A percentile compares a stretch with the other conserved stretches of the same genome.
These are phyloP conservation scores for Botrytis porri DNA, from an alignment of 2,329 filamentous ascomycete species.

Conservation along the genomic window DNA sequence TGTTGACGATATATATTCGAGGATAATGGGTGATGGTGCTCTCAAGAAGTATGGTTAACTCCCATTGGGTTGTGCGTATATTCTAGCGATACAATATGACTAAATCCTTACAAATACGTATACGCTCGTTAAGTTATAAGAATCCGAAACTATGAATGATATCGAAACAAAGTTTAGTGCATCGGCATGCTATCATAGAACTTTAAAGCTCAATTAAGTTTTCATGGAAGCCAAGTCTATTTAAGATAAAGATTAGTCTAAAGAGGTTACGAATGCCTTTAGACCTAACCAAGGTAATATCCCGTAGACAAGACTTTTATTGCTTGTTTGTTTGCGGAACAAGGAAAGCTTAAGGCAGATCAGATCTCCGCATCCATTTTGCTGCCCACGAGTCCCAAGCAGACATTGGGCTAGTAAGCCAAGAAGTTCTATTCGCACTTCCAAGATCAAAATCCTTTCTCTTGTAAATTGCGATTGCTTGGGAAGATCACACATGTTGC, in stretches of 20 bases:
- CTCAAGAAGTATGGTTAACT: no score
- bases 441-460: not conserved
- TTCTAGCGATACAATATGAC: not conserved
- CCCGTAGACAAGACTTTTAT: not conserved
- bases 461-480: not conserved
- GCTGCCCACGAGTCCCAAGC: slow-evolving; percentile 1
- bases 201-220: slow-evolving; percentile 1
- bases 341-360: slow-evolving; percentile 15
- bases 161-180: slow-evolving; percentile 10
- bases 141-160: not conserved
- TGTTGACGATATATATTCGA: not conserved
- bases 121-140: not conserved
- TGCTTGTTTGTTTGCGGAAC: not conserved
- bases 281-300: not conserved
- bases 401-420: not conserved
- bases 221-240: not conserved
- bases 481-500: not conserved
- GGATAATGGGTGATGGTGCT: not conserved
- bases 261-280: slow-evolving; percentile 7
- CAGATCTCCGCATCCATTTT: slow-evolving; percentile 16
- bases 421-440: slow-evolving; percentile 12
- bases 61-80: no score
- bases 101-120: not conserved
- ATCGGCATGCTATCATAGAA: not conserved
- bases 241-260: not conserved